These are phyloP conservation scores for Pseudogymnoascus sp. DNA, from an alignment of 2,329 filamentous ascomycete genomes.

Conservation along the genomic window DNA sequence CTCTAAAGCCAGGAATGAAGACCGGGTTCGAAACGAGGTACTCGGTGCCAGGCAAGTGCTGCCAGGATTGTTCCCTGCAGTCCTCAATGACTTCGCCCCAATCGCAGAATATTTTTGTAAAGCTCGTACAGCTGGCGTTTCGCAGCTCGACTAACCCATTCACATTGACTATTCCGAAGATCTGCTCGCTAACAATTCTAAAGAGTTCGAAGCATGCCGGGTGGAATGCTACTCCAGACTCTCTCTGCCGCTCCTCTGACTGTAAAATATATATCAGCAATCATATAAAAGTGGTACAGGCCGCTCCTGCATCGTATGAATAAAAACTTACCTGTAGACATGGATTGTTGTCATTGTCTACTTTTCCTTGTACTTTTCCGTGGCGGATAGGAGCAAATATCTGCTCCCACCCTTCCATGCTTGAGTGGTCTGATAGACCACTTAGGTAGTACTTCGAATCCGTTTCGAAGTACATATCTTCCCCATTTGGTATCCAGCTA, in stretches of 20 bases:
- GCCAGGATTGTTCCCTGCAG: conserved; percentile 12
- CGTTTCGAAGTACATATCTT: background rate
- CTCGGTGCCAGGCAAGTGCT: conserved; percentile 13
- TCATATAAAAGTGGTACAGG: background rate
- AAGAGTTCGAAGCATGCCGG: conserved; percentile 18
- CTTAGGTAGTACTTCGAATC: background rate
- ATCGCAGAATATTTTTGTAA: background rate
- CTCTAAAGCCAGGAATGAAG: conserved; percentile 17
- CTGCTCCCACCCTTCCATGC: background rate
- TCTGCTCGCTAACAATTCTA: background rate
- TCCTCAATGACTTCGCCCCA: background rate
- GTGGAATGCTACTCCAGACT: conserved; percentile 16
- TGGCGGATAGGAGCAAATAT: background rate
- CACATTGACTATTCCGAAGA: conserved; percentile 8
- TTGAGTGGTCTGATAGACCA: background rate
- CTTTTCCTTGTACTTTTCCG: background rate
- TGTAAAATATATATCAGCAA: background rate
- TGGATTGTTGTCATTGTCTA: background rate
- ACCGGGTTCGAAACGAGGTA: conserved; percentile 23
- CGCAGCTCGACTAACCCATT: conserved; percentile 10
- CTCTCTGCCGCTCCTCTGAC: conserved; percentile 2
- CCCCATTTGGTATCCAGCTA: background rate
- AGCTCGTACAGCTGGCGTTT: background rate
- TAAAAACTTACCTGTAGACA: background rate
- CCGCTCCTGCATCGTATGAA: background rate